Conservation (phyloP, 148 eudicot genomes). For the Camellia sinensis region DNA sequence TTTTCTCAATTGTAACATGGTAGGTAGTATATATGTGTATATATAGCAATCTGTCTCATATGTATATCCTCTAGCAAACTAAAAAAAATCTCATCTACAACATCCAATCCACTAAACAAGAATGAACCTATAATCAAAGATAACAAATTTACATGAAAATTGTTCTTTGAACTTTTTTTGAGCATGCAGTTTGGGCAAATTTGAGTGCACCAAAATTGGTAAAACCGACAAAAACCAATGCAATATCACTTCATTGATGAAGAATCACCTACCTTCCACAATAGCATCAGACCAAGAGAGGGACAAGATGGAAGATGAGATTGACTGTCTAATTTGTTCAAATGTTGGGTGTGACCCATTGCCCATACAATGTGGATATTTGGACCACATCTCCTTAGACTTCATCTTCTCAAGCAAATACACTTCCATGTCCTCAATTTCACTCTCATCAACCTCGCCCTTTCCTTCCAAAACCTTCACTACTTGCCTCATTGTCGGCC, state of each 20-base stretch:
- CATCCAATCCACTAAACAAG: background rate
- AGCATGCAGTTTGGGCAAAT: background rate
- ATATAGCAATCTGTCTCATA: background rate
- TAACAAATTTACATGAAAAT: background rate
- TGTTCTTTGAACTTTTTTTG: background rate
- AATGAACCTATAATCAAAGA: background rate
- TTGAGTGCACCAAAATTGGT: background rate
- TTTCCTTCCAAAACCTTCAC: conserved; percentile 25
- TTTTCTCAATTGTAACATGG: background rate
- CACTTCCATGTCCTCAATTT: conserved; percentile 21
- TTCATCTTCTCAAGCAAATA: conserved; percentile 15
- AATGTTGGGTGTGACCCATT: conserved; percentile 23
- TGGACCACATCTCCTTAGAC: conserved; percentile 15
- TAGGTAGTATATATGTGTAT: background rate
- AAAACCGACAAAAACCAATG: background rate
- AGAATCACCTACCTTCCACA: conserved; percentile 20
- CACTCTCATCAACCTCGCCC: conserved; percentile 9
- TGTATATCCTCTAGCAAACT: background rate
- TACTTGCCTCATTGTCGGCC: conserved; percentile 26
- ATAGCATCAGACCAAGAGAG: conserved; percentile 20
- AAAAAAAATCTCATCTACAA: background rate
- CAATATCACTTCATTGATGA: background rate
- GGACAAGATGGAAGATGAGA: conserved; percentile 18
- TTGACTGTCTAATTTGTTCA: conserved; percentile 16
- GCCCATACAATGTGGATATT: background rate